Base-by-base conservation (phyloP, 1,139 yeast species). In the Pneumocystis oryctolagi region DNA sequence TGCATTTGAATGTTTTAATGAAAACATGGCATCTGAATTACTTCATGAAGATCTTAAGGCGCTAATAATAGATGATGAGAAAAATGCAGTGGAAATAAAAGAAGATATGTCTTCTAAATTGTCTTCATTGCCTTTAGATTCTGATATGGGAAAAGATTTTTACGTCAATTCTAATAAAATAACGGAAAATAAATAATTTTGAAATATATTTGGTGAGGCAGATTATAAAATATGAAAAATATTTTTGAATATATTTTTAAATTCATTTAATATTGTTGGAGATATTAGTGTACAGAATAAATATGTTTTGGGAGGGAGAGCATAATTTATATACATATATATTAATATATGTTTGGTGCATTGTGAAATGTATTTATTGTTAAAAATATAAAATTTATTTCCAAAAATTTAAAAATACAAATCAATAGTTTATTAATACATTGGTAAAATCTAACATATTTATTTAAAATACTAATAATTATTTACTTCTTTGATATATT, bases 401-500 rank as follows among this genome's bases (percentile, higher is more conserved):
- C 6, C 3, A 8, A 16, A 16, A 9, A 14, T 37, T 37, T 16
- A 37, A 2, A 37, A 14, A 14, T 16, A 14, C 16, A 16, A 37
- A 2, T 16, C 16, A 16, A 37, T 37, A 16, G 18, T 14, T 14
- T 37, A 14, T 2, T 37, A 5, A 37, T 37, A 37, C 16, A 37
- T 37, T 16, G 5, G 16, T 2, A 14, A 14, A 14, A 16, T 16
- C 16, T 14, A 37, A 37, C 16, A 9, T 37, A 37, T 16, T 16
- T 37, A 16, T 14, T 37, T 14, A 37, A 37, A 37, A 14, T 34
- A n/a, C n/a, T n/a, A 37, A 20, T 20, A 18, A 5, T 65, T 82
- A 92, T 79, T 90, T 92, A 66, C 84, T 82, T 76, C 99, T 85
- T 79, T 89, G 90, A 83, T 94, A 92, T 70, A 94, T 87, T 78